Evolutionary conservation across 768 basidiomycete species (phyloP).

Genomic region (Amanita exitialis): DNA sequence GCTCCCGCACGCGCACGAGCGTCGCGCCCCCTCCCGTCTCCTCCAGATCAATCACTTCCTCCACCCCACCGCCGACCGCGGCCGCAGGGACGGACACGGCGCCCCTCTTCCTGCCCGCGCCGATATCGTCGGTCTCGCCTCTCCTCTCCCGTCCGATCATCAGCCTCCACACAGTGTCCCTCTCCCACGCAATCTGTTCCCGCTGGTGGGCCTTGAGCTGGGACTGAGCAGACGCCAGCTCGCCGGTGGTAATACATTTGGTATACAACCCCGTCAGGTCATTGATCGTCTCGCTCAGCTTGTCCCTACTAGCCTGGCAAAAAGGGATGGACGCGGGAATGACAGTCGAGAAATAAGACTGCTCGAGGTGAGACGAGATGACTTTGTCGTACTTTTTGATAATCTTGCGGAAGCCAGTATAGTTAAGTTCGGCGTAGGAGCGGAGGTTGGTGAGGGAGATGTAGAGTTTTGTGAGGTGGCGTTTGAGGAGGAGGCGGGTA

Average conservation of each 20-base stretch:
- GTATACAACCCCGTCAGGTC: slow-evolving; percentile 68
- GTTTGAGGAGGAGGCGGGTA: slow-evolving; percentile 78
- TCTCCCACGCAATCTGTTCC: slow-evolving; percentile 93
- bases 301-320: slow-evolving; percentile 48
- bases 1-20: slow-evolving; percentile 26
- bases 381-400: slow-evolving; percentile 99
- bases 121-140: slow-evolving; percentile 29
- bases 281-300: slow-evolving; percentile 45
- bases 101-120: not conserved
- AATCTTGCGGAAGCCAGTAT: slow-evolving; percentile 91
- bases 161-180: slow-evolving; percentile 95
- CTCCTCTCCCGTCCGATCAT: slow-evolving; percentile 82
- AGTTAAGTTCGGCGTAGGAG: slow-evolving; percentile 87
- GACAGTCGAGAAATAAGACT: slow-evolving; percentile 59
- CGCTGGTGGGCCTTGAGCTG: slow-evolving; percentile 82
- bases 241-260: slow-evolving; percentile 73
- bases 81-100: not conserved
- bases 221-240: slow-evolving; percentile 57
- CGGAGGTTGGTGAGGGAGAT: slow-evolving; percentile 65
- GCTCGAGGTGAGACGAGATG: slow-evolving; percentile 70
- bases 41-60: not conserved
- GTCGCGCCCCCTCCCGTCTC: slow-evolving; percentile 24
- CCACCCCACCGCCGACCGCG: slow-evolving; percentile 10
- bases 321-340: slow-evolving; percentile 70
- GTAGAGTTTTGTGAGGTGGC: slow-evolving; percentile 77